phyloP scores from a whole-genome alignment of 106 monocot species.

The Phalaenopsis equestris region DNA sequence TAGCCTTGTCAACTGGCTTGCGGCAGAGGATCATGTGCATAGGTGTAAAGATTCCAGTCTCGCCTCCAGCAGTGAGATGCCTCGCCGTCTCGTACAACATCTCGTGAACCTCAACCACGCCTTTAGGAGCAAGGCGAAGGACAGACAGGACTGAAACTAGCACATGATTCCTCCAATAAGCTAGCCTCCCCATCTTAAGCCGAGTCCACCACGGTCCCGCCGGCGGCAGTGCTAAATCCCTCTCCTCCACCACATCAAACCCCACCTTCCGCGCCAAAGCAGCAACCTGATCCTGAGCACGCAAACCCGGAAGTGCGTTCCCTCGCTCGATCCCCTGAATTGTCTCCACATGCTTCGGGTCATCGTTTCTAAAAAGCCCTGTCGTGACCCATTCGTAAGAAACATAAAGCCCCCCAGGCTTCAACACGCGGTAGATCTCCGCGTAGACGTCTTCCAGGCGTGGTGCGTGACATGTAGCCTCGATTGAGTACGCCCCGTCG shows the following conservation, averaged over 20 bases:
- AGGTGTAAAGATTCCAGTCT: conserved; percentile 66
- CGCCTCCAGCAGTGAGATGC: conserved; percentile 49
- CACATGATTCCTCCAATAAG: conserved; percentile 71
- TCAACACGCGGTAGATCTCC: conserved; percentile 56
- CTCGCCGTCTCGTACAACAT: conserved; percentile 67
- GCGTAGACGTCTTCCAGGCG: conserved; percentile 54
- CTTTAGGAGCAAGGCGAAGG: conserved; percentile 52
- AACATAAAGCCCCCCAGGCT: conserved; percentile 52
- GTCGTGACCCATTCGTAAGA: conserved; percentile 85
- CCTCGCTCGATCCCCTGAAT: conserved; percentile 72
- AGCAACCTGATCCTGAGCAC: conserved; percentile 45
- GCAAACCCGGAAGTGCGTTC: conserved; percentile 60
- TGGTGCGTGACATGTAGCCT: conserved; percentile 33
- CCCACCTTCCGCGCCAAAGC: conserved; percentile 38
- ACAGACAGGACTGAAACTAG: conserved; percentile 29
- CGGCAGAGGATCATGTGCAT: conserved; percentile 79
- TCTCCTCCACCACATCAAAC: conserved; percentile 54
- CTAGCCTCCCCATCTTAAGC: conserved; percentile 59
- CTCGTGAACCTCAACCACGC: conserved; percentile 65
- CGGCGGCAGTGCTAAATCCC: conserved; percentile 50
- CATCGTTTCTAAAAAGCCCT: conserved; percentile 27
- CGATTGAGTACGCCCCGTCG: conserved; percentile 35
- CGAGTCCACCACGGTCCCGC: conserved; percentile 71
- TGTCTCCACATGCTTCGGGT: conserved; percentile 45
- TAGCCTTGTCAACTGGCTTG: conserved; percentile 13